Percentiles rank a stretch among this genome's conserved stretches.
These are phyloP conservation scores for Colletotrichum sp. DNA, from an alignment of 2,329 filamentous ascomycete genomes.

Conservation along the genomic window DNA sequence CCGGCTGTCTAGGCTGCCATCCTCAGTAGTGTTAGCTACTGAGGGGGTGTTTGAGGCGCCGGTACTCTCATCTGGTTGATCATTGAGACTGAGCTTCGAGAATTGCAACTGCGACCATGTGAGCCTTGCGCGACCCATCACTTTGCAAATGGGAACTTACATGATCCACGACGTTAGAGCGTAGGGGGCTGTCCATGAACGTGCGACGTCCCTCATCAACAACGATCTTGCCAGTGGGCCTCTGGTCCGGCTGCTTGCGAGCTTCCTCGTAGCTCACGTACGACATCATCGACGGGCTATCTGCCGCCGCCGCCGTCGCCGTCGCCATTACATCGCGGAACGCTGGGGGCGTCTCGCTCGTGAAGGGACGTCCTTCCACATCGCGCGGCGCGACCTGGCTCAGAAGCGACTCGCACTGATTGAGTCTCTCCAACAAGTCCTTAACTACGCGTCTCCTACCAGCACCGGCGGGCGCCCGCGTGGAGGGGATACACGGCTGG, in stretches of 20 bases:
- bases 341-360: background rate
- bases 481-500: constrained; percentile 6
- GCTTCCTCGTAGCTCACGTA: constrained; percentile 13
- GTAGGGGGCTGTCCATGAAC: constrained; percentile 62
- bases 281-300: background rate
- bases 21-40: background rate
- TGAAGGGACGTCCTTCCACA: background rate
- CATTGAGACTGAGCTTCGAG: background rate
- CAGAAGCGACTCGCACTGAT: constrained; percentile 7
- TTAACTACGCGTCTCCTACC: constrained; percentile 1
- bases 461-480: background rate
- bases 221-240: constrained; percentile 50
- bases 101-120: background rate
- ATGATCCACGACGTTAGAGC: constrained; percentile 60
- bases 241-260: background rate
- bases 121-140: background rate
- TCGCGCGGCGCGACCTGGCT: constrained; percentile 7
- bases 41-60: background rate
- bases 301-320: background rate
- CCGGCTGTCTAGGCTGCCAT: background rate
- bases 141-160: constrained; percentile 35
- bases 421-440: constrained; percentile 1
- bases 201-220: constrained; percentile 58
- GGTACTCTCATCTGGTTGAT: background rate
- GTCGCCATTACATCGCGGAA: background rate